Conservation (phyloP, 1,284 basidiomycete genomes). For the Malassezia caprae region DNA sequence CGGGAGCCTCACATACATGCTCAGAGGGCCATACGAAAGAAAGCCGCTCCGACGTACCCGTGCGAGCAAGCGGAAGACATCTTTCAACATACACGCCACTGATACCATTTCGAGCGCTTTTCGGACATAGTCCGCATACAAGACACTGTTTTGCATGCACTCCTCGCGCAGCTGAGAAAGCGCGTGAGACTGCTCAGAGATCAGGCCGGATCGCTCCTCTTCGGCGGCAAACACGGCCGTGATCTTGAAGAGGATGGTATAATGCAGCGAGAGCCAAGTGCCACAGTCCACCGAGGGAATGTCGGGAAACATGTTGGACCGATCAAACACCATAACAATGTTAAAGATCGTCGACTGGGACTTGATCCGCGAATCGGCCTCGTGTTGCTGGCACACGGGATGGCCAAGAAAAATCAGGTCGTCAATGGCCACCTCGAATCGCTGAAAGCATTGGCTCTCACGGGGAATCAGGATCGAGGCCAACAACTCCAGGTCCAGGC, state of each 20-base stretch:
- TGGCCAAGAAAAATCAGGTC: conserved; percentile 91
- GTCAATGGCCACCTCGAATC: conserved; percentile 84
- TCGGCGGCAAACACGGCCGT: conserved; percentile 43
- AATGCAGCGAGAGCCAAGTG: conserved; percentile 36
- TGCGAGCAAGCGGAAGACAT: conserved; percentile 32
- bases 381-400: conserved; percentile 61
- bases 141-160: conserved; percentile 30
- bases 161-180: conserved; percentile 32
- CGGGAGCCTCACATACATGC: conserved; percentile 38
- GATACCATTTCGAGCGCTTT: conserved; percentile 30
- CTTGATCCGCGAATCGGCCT: background rate
- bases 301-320: conserved; percentile 32
- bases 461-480: conserved; percentile 70
- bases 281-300: conserved; percentile 27
- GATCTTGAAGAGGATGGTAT: conserved; percentile 46
- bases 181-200: conserved; percentile 28
- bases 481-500: conserved; percentile 70
- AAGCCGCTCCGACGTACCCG: conserved; percentile 37
- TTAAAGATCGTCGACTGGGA: conserved; percentile 26
- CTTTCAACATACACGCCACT: conserved; percentile 28
- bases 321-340: conserved; percentile 42
- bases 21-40: conserved; percentile 25
- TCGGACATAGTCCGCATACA: conserved; percentile 10
- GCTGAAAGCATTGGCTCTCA: conserved; percentile 73
- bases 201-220: conserved; percentile 28